Evolutionary conservation across 495 filamentous ascomycete genomes (phyloP).

Genomic region (Penicillium alfredii): DNA sequence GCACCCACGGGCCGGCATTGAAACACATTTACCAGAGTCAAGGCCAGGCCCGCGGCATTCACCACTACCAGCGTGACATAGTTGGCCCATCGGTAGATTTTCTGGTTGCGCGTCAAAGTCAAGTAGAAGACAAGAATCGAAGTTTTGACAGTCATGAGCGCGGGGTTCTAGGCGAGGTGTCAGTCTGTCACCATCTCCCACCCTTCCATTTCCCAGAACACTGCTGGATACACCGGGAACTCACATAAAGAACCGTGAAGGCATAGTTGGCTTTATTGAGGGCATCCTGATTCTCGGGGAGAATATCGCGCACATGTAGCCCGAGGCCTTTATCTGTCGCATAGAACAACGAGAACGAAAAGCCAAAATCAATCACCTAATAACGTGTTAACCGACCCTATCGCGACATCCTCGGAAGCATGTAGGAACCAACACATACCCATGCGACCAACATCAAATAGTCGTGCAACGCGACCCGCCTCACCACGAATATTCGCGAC

Average conservation of each 20-base stretch:
- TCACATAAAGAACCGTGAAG: constrained; percentile 77
- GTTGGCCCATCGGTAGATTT: constrained; percentile 63
- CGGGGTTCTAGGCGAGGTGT: constrained; percentile 60
- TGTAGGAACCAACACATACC: constrained; percentile 44
- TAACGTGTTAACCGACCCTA: constrained; percentile 4
- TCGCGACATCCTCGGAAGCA: constrained; percentile 6
- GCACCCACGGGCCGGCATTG: constrained; percentile 74
- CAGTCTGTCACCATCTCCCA: neutral
- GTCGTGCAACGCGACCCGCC: constrained; percentile 66
- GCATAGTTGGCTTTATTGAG: constrained; percentile 70
- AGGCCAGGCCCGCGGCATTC: constrained; percentile 66
- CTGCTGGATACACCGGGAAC: too few relatives aligned
- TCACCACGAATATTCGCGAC: constrained; percentile 67
- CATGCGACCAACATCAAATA: constrained; percentile 80
- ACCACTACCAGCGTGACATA: constrained; percentile 67
- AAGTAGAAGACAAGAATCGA: constrained; percentile 90
- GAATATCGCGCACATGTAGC: constrained; percentile 64
- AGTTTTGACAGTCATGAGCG: constrained; percentile 69
- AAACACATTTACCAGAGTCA: constrained; percentile 83
- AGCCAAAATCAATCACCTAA: constrained; percentile 64
- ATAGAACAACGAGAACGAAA: constrained; percentile 71
- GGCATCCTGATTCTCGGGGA: constrained; percentile 30
- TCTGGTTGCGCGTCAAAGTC: constrained; percentile 66
- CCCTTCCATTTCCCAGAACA: too few relatives aligned
- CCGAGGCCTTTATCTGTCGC: constrained; percentile 67